Evolutionary conservation across 75 land plant genomes (phyloP), one percentile per base, ranked within the genome.

Genomic region (Cryptomeria japonica): DNA sequence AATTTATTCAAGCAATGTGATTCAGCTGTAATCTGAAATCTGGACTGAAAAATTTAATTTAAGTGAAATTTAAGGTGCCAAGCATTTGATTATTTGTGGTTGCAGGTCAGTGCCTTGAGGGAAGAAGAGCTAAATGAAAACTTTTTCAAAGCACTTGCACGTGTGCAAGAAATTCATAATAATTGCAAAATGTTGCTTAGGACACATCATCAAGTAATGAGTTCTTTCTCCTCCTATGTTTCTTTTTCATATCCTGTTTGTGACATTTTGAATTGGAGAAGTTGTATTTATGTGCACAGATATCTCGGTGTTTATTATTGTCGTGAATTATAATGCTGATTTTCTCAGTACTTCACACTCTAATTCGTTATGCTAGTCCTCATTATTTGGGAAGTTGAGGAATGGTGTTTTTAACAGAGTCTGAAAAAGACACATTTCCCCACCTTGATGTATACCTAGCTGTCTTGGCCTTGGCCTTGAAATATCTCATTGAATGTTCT

Each of bases 111-210:
- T 90, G 97, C 99, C 16, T 88, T 98, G 79, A 92, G 97, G 86
- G 99, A 96, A 85, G 99, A 98, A 87, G 97, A 98, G 11, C 49
- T 98, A 83, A 93, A 93, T 93, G 99, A 97, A 41, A 93, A 94
- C 86, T 98, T 98, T 89, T 98, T 98, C 84, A 96, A 97, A 88
- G 99, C 99, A 34, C 93, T 98, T 86, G 73, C 94, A 85, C 99
- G 96, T 89, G 99, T 98, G 58, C 99, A 98, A 88, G 96, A 98
- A 91, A 98, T 98, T 49, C 99, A 98, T 90, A 95, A 95, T 61
- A 98, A 98, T 88, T 98, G 99, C 92, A 98, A 98, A 89, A 88
- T 95, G 80, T 90, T 98, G 77, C 93, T 98, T 4, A 93, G 99
- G 89, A 98, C 99, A 83, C 99, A 98, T 89, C 99, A 98, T 87